Percentiles rank a stretch among this genome's conserved stretches.
These are phyloP conservation scores for Mucor velutinosus DNA, from an alignment of 371 early-diverging fungal species.

Conservation along the genomic window DNA sequence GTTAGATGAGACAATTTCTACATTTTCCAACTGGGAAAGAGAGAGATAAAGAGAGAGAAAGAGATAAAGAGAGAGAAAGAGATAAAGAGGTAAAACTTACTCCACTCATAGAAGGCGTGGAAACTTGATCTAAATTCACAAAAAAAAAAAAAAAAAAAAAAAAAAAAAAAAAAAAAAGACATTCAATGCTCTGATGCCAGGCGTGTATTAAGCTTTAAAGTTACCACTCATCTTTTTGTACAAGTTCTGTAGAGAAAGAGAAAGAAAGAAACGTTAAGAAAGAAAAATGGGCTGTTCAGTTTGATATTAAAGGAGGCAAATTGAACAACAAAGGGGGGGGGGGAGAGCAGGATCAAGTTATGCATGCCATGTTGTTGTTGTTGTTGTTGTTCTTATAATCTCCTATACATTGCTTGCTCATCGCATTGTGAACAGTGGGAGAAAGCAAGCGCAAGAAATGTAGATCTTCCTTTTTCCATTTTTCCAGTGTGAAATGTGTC, in stretches of 20 bases:
- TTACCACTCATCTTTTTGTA: slow-evolving; percentile 2
- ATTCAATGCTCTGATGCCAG: background rate
- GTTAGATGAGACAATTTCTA: background rate
- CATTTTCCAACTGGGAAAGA: background rate
- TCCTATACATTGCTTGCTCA: background rate
- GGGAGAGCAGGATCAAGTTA: background rate
- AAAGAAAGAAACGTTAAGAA: background rate
- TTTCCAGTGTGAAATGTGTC: background rate
- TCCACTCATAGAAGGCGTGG: slow-evolving; percentile 5
- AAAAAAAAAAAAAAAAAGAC: background rate
- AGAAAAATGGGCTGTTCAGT: background rate
- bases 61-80: no score
- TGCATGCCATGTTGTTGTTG: slow-evolving; percentile 2
- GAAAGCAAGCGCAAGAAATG: background rate
- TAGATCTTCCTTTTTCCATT: background rate
- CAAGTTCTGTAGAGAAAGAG: background rate
- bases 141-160: background rate
- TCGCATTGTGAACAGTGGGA: background rate
- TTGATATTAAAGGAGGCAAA: background rate
- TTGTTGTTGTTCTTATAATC: background rate
- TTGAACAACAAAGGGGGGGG: background rate
- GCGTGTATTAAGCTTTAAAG: background rate
- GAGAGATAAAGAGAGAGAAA: no score
- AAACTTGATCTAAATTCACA: background rate
- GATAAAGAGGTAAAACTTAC: no score